Evolutionary conservation across 805 yeast species (phyloP).

Genomic region (Komagataella populi): DNA sequence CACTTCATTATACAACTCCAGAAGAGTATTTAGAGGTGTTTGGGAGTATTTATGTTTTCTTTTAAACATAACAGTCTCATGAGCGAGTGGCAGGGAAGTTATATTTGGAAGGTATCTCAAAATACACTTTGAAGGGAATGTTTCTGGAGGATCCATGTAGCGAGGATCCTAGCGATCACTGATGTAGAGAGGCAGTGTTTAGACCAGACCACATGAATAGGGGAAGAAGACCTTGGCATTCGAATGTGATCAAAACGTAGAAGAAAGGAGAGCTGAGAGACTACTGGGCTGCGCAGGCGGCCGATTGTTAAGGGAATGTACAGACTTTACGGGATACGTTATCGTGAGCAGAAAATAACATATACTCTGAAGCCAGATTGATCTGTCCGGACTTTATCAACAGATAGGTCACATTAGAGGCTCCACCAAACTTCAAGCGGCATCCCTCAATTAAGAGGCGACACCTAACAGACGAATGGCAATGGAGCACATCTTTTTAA

Average conservation of each 20-base stretch:
- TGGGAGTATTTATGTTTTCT: slow-evolving; percentile 45
- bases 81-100: background rate
- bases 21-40: slow-evolving; percentile 45
- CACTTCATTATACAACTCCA: slow-evolving; percentile 46
- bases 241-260: background rate
- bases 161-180: background rate
- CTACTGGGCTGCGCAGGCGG: background rate
- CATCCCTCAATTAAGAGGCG: slow-evolving; percentile 23
- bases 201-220: background rate
- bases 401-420: slow-evolving; percentile 13
- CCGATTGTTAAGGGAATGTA: slow-evolving; percentile 9
- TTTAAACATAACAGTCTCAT: slow-evolving; percentile 25
- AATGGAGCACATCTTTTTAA: background rate
- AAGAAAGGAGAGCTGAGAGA: background rate
- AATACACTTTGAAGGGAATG: background rate
- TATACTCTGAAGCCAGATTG: slow-evolving; percentile 16
- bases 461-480: slow-evolving; percentile 3
- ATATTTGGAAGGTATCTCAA: background rate
- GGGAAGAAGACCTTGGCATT: background rate
- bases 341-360: slow-evolving; percentile 9
- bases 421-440: slow-evolving; percentile 5
- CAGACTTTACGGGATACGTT: slow-evolving; percentile 22
- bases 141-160: background rate
- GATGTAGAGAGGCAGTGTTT: background rate
- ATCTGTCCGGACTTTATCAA: slow-evolving; percentile 17